phyloP scores from a whole-genome alignment of 495 filamentous ascomycete species.

The Penicillium antarcticum region DNA sequence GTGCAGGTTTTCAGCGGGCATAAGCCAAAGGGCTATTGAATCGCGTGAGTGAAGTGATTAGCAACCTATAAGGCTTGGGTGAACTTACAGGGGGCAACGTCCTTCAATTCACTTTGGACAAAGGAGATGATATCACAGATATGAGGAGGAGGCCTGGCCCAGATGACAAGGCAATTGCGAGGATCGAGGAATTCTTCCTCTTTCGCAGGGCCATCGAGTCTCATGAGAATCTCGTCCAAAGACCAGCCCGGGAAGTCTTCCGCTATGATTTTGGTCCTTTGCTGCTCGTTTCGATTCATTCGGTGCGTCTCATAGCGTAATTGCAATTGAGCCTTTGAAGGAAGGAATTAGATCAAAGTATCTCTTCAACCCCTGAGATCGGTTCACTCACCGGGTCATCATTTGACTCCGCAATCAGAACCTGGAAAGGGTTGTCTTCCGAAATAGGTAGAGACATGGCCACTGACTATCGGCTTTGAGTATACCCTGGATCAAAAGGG shows the following conservation, averaged over 20 bases:
- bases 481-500: too few species aligned
- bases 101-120: constrained; percentile 60
- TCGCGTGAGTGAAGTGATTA: neutral
- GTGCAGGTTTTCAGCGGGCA: constrained; percentile 71
- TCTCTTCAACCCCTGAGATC: neutral
- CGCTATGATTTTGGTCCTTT: constrained; percentile 63
- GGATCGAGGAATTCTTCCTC: constrained; percentile 67
- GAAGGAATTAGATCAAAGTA: neutral
- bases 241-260: constrained; percentile 62
- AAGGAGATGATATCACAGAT: constrained; percentile 58
- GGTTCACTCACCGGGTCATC: constrained; percentile 48
- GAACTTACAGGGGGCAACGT: constrained; percentile 60
- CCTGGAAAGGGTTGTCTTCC: constrained; percentile 67
- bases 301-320: constrained; percentile 67
- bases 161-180: constrained; percentile 78
- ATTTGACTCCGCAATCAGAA: constrained; percentile 60
- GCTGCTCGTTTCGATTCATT: constrained; percentile 64
- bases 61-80: too few species aligned
- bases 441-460: neutral
- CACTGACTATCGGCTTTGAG: too few species aligned
- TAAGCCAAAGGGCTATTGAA: constrained; percentile 72
- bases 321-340: constrained; percentile 53
- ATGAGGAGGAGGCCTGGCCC: constrained; percentile 71
- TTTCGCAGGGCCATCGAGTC: constrained; percentile 56
- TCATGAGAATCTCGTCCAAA: constrained; percentile 67